Evolutionary conservation across 345 rosid genomes (phyloP), one percentile per base, ranked within the genome.

Genomic region (Gossypioides kirkii): DNA sequence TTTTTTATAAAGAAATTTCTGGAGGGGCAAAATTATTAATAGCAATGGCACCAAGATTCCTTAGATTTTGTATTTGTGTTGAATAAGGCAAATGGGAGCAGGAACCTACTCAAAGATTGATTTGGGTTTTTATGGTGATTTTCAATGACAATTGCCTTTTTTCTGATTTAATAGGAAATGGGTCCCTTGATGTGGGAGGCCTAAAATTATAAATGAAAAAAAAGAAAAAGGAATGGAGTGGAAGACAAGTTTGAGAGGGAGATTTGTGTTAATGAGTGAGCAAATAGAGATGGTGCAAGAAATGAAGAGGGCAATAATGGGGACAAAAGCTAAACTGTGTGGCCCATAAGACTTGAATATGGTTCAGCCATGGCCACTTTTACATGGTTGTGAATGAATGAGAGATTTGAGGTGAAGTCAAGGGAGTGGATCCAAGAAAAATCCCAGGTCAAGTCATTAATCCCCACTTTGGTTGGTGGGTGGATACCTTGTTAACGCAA

Each of bases 31-130:
- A 46, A 46, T 16, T 13, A 47, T 65, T 65, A 45, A 65, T 10
- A 12, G 70, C 53, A 20, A 45, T 65, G 70, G 52, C 53, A 65
- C 70, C 70, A 9, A 22, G 36, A 65, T 64, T 42, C n/a, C 52
- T 45, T 65, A 46, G 16, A 17, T 66, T 45, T 14, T 46, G 32
- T 22, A 65, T 9, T 18, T 43, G n/a, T 65, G 53, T 65, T 20
- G 2, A 43, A 20, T 43, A 65, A 12, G 28, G 36, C 42, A 14
- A 28, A 0, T 32, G 20, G 42, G 61, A 38, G 43, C 5, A 28
- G n/a, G 32, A 26, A 28, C 16, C 62, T 12, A 25, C 38, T 3
- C 38, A 23, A 6, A 16, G 7, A 38, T 62, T 62, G 26, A 4
- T 18, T 2, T n/a, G 47, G 49, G 26, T 10, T 18, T 18, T 61